Percentiles rank a stretch among this genome's conserved stretches.
phyloP scores from a whole-genome alignment of 148 eudicot species.

The Rhododendron ovatum region DNA sequence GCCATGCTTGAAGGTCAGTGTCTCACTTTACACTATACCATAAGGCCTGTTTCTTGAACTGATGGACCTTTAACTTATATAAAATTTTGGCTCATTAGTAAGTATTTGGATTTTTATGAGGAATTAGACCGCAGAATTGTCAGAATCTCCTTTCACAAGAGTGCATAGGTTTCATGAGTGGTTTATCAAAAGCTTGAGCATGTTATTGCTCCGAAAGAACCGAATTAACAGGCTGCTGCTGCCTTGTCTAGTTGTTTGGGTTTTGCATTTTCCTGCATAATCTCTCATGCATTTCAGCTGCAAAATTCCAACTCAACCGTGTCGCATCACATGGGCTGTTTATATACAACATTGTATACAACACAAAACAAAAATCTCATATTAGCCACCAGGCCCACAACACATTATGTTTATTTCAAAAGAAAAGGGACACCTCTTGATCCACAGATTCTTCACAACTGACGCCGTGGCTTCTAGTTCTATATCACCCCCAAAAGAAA shows the following conservation, averaged over 20 bases:
- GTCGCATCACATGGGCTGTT: neutral
- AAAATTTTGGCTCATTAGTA: neutral
- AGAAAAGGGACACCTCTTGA: no score
- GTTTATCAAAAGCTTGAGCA: neutral
- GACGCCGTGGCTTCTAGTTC: no score
- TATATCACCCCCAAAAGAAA: no score
- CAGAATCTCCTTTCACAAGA: neutral
- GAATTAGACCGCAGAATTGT: neutral
- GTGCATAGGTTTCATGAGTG: neutral
- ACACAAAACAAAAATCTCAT: no score
- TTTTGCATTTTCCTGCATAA: neutral
- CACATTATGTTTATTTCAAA: no score
- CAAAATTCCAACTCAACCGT: neutral
- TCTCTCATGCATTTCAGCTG: neutral
- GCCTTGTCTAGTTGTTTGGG: neutral
- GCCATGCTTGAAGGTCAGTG: conserved; percentile 81
- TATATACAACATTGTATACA: no score
- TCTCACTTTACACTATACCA: neutral
- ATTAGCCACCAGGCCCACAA: no score
- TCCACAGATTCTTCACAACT: no score
- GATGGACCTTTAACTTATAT: neutral
- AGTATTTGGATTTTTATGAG: neutral
- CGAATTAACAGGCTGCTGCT: neutral
- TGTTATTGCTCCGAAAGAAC: neutral
- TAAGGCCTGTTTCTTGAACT: neutral